These are phyloP conservation scores for Colletotrichum higginsianum DNA, from an alignment of 2,329 filamentous ascomycete genomes.

Conservation along the genomic window DNA sequence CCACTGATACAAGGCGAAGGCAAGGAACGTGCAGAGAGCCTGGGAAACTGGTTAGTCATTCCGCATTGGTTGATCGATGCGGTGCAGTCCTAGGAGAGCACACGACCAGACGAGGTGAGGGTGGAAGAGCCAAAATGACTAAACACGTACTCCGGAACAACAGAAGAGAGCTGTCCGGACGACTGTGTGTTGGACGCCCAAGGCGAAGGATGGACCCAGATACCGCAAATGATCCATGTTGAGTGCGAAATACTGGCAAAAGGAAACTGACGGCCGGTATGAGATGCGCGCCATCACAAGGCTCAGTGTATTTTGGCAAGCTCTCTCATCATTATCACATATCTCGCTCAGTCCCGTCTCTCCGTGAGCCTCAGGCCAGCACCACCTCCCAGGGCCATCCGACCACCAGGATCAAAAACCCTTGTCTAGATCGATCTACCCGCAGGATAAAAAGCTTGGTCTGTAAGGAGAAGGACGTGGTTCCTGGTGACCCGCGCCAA, in stretches of 20 bases:
- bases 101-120: background rate
- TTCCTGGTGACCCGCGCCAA: background rate
- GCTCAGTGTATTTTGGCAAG: slow-evolving; percentile 9
- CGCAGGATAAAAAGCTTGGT: background rate
- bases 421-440: background rate
- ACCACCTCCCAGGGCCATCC: background rate
- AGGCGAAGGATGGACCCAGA: background rate
- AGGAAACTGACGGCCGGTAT: background rate
- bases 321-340: background rate
- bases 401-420: background rate
- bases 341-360: background rate
- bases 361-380: too few species aligned
- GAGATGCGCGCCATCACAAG: background rate
- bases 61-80: background rate
- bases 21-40: background rate
- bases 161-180: background rate
- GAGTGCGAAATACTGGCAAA: background rate
- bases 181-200: background rate
- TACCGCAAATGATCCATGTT: slow-evolving; percentile 1
- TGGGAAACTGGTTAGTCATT: background rate
- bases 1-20: slow-evolving; percentile 1
- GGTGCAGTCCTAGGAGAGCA: background rate
- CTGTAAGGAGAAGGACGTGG: slow-evolving; percentile 2
- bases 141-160: slow-evolving; percentile 5
- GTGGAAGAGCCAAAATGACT: background rate